Evolutionary conservation across 768 basidiomycete genomes (phyloP), one percentile per base, ranked within the genome.

Genomic region (Punctularia strigosozonata): DNA sequence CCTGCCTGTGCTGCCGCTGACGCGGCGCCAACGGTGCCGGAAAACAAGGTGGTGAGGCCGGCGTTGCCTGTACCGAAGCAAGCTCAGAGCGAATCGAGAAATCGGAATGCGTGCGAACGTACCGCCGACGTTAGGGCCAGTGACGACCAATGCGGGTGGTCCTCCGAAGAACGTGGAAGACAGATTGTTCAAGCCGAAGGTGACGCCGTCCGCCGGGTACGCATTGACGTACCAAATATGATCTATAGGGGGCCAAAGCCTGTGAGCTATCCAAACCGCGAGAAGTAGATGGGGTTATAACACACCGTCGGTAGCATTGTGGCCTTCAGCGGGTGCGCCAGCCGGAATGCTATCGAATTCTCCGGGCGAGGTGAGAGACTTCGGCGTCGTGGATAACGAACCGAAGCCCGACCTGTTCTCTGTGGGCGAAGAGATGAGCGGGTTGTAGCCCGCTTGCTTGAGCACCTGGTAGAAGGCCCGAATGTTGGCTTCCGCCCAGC

Each of bases 21-120:
- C 0, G 72, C 69, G 1, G 71, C 71, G 5, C 69, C 69, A 18
- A 68, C 61, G 15, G 68, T 68, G 3, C 68, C 66, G n/a, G 66
- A 68, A 18, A 50, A 45, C 4, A 42, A 36, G 10, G 64, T 52
- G 18, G 49, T 53, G 2, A 47, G 43, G 6, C 64, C 65, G 4
- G 63, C 44, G 42, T 49, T 54, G 25, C 33, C 50, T 52, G 41
- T n/a, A n/a, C n/a, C n/a, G n/a, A n/a, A n/a, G 30, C 14, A 24
- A 15, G n/a, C 15, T 38, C 2, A 42, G 28, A 17, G 2, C 15
- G 8, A 8, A 25, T 12, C n/a, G n/a, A n/a, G n/a, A 30, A 14
- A 5, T n/a, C 31, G 30, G 34, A 45, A 39, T 20, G 12, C n/a
- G 34, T 30, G 10, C 10, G n/a, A 3, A 46, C 64, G 49, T 40